These are phyloP conservation scores for Suillus subluteus DNA, from an alignment of 768 basidiomycete species.

Conservation along the genomic window DNA sequence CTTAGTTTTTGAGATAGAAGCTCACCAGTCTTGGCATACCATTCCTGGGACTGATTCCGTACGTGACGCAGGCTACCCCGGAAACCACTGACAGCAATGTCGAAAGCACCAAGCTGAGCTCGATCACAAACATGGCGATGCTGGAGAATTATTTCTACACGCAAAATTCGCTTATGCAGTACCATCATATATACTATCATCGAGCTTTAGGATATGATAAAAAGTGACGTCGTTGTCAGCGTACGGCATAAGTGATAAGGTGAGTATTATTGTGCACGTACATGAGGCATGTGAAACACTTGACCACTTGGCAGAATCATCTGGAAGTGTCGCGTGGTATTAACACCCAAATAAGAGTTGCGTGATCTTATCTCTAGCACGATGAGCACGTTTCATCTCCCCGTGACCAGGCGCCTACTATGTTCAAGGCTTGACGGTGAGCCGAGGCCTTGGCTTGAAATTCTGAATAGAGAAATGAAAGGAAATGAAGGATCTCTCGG, in stretches of 20 bases:
- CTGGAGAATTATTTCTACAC: background rate
- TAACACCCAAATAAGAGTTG: background rate
- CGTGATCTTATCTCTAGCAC: constrained; percentile 3
- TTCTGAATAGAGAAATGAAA: background rate
- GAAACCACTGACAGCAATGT: constrained; percentile 4
- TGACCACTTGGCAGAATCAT: background rate
- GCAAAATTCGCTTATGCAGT: no score
- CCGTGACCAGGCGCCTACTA: constrained; percentile 3
- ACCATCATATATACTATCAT: background rate
- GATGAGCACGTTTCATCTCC: background rate
- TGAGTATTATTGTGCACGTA: constrained; percentile 5
- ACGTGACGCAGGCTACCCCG: background rate
- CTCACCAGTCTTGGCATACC: background rate
- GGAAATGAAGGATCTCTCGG: background rate
- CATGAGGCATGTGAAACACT: constrained; percentile 6
- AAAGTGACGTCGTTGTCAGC: background rate
- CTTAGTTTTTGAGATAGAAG: background rate
- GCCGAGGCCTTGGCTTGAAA: background rate
- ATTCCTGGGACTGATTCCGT: constrained; percentile 8
- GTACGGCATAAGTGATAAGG: constrained; percentile 7
- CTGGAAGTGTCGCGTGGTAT: background rate
- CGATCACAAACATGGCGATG: background rate
- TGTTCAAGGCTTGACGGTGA: background rate
- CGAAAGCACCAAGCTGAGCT: background rate
- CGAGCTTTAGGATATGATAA: background rate